Base-by-base conservation (phyloP, 208 protist species). In the Trypanosoma congolense region DNA sequence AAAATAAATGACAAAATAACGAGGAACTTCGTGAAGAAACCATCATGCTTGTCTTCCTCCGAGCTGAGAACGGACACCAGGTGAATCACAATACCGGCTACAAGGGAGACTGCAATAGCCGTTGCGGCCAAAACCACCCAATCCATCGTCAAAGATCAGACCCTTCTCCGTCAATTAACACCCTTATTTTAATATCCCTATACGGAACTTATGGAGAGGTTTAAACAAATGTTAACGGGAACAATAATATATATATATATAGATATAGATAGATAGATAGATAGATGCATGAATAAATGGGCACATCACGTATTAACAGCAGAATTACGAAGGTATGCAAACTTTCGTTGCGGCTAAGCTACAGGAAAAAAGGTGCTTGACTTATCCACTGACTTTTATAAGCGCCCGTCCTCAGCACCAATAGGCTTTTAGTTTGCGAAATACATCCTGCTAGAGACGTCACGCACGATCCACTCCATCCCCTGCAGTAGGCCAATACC, bases 391-490 rank as follows among this genome's bases (percentile, higher is more conserved):
- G 9, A 12, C 33, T 6, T 12, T 6, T 38, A 38, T 12, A 16
- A 16, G 12, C 12, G 12, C 33, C 33, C 12, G 33, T 12, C 6
- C 12, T 12, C 6, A 38, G 33, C 12, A 38, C 12, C 12, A 16
- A 12, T 38, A 12, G 18, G 67, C n/a, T 26, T 18, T 28, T 62
- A 91, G 24, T 52, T 73, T 9, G 83, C 71, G 51, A 92, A 92
- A 70, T 95, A 95, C 78, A 95, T 83, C 22, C 88, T 73, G 44
- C 74, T 63, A 0, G 95, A 93, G 33, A 99, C 97, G 68, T 99
- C 98, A 18, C 85, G 50, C 6, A 99, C 97, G 19, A 99, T 86
- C 98, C 98, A 99, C 28, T 97, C 78, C 46, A 99, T 96, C 16
- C 96, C 98, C n/a, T 98, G 92, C 19, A 93, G 61, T 5, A 99